Conservation (phyloP, 164 flowering plant genomes). For the Euptelea pleiosperma region DNA sequence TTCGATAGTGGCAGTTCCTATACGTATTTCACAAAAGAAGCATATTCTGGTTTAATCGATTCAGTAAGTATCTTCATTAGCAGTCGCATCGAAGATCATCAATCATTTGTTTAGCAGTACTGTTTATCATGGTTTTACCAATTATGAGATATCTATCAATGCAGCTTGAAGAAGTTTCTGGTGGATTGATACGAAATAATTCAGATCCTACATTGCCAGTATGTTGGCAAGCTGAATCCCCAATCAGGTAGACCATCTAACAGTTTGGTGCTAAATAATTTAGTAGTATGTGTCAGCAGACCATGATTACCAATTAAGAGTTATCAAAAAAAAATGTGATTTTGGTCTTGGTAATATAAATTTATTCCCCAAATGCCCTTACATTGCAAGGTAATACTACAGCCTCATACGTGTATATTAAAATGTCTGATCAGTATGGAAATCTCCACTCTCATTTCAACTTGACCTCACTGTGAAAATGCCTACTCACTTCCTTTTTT, state of each 20-base stretch:
- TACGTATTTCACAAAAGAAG: slow-evolving; percentile 64
- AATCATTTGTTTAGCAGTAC: slow-evolving; percentile 5
- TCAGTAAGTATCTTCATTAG: slow-evolving; percentile 40
- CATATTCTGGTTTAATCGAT: slow-evolving; percentile 48
- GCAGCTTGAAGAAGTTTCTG: slow-evolving; percentile 49
- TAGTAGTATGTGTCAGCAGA: too few relatives aligned
- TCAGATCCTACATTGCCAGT: slow-evolving; percentile 63
- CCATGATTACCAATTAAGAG: too few relatives aligned
- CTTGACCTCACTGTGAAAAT: too few relatives aligned
- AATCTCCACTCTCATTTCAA: too few relatives aligned
- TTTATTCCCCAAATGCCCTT: too few relatives aligned
- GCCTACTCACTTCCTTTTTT: too few relatives aligned
- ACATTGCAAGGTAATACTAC: too few relatives aligned
- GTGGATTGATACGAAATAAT: slow-evolving; percentile 34
- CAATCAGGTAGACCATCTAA: slow-evolving; percentile 44
- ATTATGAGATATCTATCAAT: slow-evolving; percentile 8
- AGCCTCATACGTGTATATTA: too few relatives aligned
- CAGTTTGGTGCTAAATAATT: too few relatives aligned
- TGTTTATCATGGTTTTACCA: not conserved
- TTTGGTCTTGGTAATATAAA: too few relatives aligned
- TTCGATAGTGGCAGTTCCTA: slow-evolving; percentile 84
- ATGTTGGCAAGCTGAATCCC: slow-evolving; percentile 62
- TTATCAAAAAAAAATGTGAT: too few relatives aligned
- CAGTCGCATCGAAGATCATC: not conserved
- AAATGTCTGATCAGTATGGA: too few relatives aligned